These are phyloP conservation scores for Trifolium fragiferum DNA, from an alignment of 306 rosid genomes.

Conservation along the genomic window DNA sequence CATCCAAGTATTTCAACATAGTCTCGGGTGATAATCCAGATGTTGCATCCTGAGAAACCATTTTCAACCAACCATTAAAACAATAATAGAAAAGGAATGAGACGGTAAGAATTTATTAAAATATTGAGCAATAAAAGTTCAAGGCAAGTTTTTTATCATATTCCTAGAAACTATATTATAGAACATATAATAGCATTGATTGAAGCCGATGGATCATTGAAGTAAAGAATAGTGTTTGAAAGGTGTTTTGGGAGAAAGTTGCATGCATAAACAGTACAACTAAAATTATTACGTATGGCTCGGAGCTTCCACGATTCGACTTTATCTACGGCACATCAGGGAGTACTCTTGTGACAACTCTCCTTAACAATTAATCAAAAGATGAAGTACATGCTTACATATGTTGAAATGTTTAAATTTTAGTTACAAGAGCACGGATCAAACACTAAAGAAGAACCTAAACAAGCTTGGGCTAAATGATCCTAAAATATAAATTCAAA, in stretches of 20 bases:
- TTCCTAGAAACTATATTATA: conserved; percentile 6
- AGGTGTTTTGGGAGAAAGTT: conserved; percentile 14
- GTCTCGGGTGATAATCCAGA: conserved; percentile 44
- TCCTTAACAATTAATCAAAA: conserved; percentile 14
- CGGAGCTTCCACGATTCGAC: not conserved
- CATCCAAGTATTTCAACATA: conserved; percentile 54
- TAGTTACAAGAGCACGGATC: conserved; percentile 19
- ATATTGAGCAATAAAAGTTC: conserved; percentile 10
- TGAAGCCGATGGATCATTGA: not conserved
- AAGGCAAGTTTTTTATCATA: conserved; percentile 31
- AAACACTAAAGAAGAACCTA: conserved; percentile 10
- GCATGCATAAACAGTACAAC: conserved; percentile 1
- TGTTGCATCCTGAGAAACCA: conserved; percentile 60
- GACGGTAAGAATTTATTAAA: conserved; percentile 25
- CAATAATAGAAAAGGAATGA: not conserved
- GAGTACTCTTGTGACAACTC: not conserved
- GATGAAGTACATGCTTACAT: conserved; percentile 10
- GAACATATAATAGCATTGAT: conserved; percentile 3
- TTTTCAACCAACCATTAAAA: conserved; percentile 39
- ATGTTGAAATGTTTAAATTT: conserved; percentile 9
- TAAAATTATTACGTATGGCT: not conserved
- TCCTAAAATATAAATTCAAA: not conserved
- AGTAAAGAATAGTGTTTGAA: not conserved
- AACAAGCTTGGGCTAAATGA: conserved; percentile 26
- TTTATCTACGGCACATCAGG: not conserved